Conservation (phyloP, 2,329 filamentous ascomycete genomes). For the Aspergillus sclerotialis region DNA sequence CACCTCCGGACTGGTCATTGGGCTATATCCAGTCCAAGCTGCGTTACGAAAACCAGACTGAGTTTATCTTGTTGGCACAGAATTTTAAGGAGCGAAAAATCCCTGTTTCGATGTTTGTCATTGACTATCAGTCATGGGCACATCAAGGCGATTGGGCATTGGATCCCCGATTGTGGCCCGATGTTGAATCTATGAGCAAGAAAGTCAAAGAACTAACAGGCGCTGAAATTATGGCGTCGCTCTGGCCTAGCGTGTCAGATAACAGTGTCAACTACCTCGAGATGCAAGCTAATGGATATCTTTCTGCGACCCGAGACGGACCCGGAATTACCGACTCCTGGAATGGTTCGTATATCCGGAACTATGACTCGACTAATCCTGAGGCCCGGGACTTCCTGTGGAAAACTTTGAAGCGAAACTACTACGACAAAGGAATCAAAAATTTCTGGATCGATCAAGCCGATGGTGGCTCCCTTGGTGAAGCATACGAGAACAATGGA, state of each 20-base stretch:
- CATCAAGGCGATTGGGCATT: constrained; percentile 60
- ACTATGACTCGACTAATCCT: constrained; percentile 54
- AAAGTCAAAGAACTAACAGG: constrained; percentile 47
- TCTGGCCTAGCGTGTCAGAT: constrained; percentile 59
- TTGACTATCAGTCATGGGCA: constrained; percentile 60
- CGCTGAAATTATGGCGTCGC: constrained; percentile 59
- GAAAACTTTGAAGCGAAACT: constrained; percentile 50
- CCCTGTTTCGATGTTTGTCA: constrained; percentile 57
- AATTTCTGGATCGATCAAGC: constrained; percentile 63
- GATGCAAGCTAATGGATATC: constrained; percentile 51
- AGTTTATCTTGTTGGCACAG: constrained; percentile 50
- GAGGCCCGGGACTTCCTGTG: constrained; percentile 51
- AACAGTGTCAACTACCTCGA: constrained; percentile 51
- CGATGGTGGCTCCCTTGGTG: constrained; percentile 38
- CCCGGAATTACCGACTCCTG: constrained; percentile 50
- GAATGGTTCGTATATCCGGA: constrained; percentile 50
- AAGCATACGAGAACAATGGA: constrained; percentile 34
- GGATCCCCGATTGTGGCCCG: constrained; percentile 54
- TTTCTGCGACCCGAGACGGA: constrained; percentile 53
- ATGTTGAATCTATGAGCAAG: constrained; percentile 55
- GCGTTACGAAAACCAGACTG: constrained; percentile 56
- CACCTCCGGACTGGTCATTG: constrained; percentile 58
- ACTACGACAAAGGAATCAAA: constrained; percentile 53
- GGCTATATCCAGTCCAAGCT: constrained; percentile 62
- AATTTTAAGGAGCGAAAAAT: constrained; percentile 48